Evolutionary conservation across 495 filamentous ascomycete genomes (phyloP).

Genomic region (Podospora pseudoanserina): DNA sequence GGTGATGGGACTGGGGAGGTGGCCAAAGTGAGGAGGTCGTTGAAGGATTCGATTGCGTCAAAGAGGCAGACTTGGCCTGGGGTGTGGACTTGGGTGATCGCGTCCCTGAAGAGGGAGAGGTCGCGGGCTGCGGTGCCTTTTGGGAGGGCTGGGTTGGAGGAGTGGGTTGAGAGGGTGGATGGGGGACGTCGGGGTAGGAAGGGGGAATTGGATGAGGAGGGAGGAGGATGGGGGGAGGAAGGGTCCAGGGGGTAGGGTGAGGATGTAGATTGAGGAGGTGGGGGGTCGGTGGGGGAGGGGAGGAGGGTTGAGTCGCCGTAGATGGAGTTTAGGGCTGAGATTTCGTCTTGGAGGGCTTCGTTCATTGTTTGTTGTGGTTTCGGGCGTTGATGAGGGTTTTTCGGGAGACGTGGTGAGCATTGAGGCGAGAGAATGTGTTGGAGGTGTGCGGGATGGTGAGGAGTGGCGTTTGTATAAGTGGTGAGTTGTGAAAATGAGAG

Average conservation of each 20-base stretch:
- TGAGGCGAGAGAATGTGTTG: background rate
- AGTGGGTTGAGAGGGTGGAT: constrained; percentile 63
- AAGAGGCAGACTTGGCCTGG: constrained; percentile 82
- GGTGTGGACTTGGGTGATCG: constrained; percentile 60
- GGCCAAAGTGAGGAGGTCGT: constrained; percentile 27
- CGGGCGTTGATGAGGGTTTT: constrained; percentile 19
- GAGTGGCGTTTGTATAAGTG: constrained; percentile 2
- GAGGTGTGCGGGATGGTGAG: background rate
- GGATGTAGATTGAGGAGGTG: constrained; percentile 42
- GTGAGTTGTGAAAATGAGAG: background rate
- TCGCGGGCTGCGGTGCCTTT: constrained; percentile 68
- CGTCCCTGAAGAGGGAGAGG: constrained; percentile 61
- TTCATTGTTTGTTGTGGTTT: constrained; percentile 47
- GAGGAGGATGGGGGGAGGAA: constrained; percentile 41
- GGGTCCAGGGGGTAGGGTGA: constrained; percentile 52
- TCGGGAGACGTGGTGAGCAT: background rate
- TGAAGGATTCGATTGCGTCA: constrained; percentile 70
- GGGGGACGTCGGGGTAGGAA: constrained; percentile 69
- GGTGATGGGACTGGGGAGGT: constrained; percentile 3
- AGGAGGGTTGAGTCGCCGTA: constrained; percentile 68
- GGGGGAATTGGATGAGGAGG: constrained; percentile 62
- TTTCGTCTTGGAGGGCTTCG: constrained; percentile 77
- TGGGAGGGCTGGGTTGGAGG: constrained; percentile 50
- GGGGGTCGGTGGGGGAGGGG: constrained; percentile 27
- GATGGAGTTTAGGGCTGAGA: constrained; percentile 89